These are phyloP conservation scores for Tetrapisispora iriomotensis DNA, from an alignment of 805 yeast genomes.

Conservation along the genomic window DNA sequence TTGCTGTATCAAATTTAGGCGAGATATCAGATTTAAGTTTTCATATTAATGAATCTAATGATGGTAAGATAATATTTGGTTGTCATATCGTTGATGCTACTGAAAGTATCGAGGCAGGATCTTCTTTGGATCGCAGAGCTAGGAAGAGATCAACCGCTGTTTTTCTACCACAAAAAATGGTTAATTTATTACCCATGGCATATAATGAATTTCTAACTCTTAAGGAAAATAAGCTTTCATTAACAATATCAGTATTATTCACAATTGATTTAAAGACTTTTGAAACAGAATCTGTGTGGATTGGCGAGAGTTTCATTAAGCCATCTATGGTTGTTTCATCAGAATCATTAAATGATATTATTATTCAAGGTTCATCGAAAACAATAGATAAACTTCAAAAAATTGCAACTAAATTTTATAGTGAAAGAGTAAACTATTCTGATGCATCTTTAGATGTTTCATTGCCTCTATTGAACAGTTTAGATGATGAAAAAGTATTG, in stretches of 20 bases:
- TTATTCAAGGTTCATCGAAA: slow-evolving; percentile 4
- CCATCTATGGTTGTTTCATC: slow-evolving; percentile 36
- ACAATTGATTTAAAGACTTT: slow-evolving; percentile 64
- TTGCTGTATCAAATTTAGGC: slow-evolving; percentile 28
- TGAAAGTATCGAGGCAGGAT: slow-evolving; percentile 58
- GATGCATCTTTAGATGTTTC: slow-evolving; percentile 22
- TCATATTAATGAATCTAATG: slow-evolving; percentile 57
- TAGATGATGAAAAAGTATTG: slow-evolving; percentile 78
- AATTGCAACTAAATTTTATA: slow-evolving; percentile 19
- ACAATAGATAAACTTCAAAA: slow-evolving; percentile 8
- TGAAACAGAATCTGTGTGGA: slow-evolving; percentile 65
- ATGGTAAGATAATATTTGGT: slow-evolving; percentile 61
- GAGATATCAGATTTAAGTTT: slow-evolving; percentile 62
- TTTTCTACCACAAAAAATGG: slow-evolving; percentile 66
- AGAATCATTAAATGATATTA: slow-evolving; percentile 14
- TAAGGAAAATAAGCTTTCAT: slow-evolving; percentile 45
- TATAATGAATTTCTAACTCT: slow-evolving; percentile 55
- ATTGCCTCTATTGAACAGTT: slow-evolving; percentile 61
- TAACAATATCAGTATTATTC: slow-evolving; percentile 70
- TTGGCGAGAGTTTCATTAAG: slow-evolving; percentile 59
- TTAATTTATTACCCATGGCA: slow-evolving; percentile 55
- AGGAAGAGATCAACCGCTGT: slow-evolving; percentile 87
- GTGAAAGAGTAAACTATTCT: slow-evolving; percentile 16
- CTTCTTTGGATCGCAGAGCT: slow-evolving; percentile 76
- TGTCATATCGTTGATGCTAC: slow-evolving; percentile 80